Base-by-base conservation (phyloP, 1,284 basidiomycete genomes). In the Chondrostereum purpureum region DNA sequence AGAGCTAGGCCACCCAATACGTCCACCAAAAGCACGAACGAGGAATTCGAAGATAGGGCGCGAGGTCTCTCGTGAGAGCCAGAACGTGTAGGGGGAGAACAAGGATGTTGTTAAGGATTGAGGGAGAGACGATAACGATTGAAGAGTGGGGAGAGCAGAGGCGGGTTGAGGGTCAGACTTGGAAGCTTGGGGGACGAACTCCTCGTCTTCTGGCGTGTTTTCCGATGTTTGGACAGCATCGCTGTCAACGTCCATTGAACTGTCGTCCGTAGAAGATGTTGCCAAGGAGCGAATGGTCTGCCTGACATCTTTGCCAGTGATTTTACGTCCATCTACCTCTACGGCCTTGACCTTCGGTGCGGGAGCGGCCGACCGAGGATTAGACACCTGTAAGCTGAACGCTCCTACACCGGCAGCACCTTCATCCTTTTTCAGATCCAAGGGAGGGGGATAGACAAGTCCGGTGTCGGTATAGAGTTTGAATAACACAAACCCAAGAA, bases 391-490 rank as follows among this genome's bases (percentile, higher is more conserved):
- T n/a, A 99, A 70, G 51, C 67, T 78, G 65, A 96, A 88, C 1
- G 95, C 94, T 35, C 90, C 92, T 27, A 99, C 80, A 11, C 93
- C 91, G 34, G 92, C 94, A 4, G 82, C 96, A 37, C 75, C 73
- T 59, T 92, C 93, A 56, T 97, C 92, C 65, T 90, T 90, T 55
- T 76, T 77, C 16, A 70, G 62, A 58, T 99, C 93, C 45, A 98
- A 66, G 17, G 91, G 88, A 2, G 96, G 96, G 17, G 96, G 96
- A 62, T 99, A 99, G 27, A 94, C 83, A 34, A 99, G 76, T 54
- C 91, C 91, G 44, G 80, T 79, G 59, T 97, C 93, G n/a, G 89
- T 87, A 70, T 95, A 99, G 17, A 99, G 79, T 69, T 97, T 97
- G 80, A 92, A 99, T 59, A 97, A 85, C 11, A 94, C 88, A 58